Conservation (phyloP, 2,329 filamentous ascomycete genomes). For the Paecilomyces sp. region DNA sequence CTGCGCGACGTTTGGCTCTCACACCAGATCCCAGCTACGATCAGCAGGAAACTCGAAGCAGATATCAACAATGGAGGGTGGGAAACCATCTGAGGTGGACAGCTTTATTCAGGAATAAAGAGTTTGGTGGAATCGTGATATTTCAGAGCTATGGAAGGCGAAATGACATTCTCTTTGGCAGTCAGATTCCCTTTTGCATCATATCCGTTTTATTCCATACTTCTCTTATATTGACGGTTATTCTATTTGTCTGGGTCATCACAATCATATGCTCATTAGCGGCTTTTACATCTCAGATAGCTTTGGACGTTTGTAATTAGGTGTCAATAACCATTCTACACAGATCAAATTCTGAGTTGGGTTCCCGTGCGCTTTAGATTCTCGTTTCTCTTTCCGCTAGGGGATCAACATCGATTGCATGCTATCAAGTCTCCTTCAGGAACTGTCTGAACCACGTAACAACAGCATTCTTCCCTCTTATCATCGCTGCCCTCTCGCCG, state of each 20-base stretch:
- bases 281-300: background rate
- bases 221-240: background rate
- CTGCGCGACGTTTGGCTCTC: slow-evolving; percentile 79
- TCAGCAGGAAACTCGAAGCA: slow-evolving; percentile 82
- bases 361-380: no score
- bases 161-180: background rate
- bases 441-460: slow-evolving; percentile 38
- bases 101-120: background rate
- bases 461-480: slow-evolving; percentile 41
- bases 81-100: slow-evolving; percentile 55
- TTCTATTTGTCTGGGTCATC: background rate
- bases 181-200: background rate
- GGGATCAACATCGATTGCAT: no score
- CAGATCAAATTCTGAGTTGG: background rate
- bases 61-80: slow-evolving; percentile 97
- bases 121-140: background rate
- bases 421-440: background rate
- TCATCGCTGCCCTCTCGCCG: slow-evolving; percentile 40
- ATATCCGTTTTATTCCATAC: background rate
- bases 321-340: background rate
- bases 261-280: background rate
- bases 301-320: background rate
- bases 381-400: no score
- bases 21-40: slow-evolving; percentile 80
- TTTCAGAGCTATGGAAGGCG: background rate